Percentiles rank a stretch among this genome's conserved stretches.
Conservation (phyloP, 169 alveolate genomes). For the Plasmodium gaboni region DNA sequence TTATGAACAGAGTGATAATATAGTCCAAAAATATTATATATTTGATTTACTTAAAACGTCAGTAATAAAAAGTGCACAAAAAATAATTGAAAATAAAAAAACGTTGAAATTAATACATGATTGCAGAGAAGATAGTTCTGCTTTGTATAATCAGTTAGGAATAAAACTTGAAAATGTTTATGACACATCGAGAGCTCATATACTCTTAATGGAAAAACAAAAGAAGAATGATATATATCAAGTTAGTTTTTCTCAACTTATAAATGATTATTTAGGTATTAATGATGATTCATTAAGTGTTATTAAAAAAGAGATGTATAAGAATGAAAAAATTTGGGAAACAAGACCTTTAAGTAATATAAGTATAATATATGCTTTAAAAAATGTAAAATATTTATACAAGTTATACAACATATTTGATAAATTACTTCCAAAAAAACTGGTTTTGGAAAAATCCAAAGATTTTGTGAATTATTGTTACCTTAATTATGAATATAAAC, state of each 20-base stretch:
- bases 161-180: constrained; percentile 79
- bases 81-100: constrained; percentile 78
- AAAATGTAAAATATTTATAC: constrained; percentile 71
- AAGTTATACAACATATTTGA: constrained; percentile 61
- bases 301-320: constrained; percentile 74
- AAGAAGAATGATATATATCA: constrained; percentile 54
- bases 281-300: constrained; percentile 69
- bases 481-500: constrained; percentile 58
- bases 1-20: neutral
- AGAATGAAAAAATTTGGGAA: constrained; percentile 76
- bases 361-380: constrained; percentile 68
- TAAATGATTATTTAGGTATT: constrained; percentile 69
- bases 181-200: constrained; percentile 81
- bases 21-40: constrained; percentile 44
- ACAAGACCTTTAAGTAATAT: constrained; percentile 67
- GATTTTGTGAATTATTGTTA: constrained; percentile 70
- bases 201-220: constrained; percentile 59
- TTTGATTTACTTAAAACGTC: constrained; percentile 33
- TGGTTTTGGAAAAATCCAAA: constrained; percentile 69
- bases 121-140: constrained; percentile 83
- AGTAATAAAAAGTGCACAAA: constrained; percentile 62
- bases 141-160: constrained; percentile 81
- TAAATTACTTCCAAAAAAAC: constrained; percentile 45
- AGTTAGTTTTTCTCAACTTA: constrained; percentile 58
- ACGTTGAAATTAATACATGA: constrained; percentile 75